Conservation (phyloP, 768 basidiomycete genomes). For the Dacryopinax spathularia region DNA sequence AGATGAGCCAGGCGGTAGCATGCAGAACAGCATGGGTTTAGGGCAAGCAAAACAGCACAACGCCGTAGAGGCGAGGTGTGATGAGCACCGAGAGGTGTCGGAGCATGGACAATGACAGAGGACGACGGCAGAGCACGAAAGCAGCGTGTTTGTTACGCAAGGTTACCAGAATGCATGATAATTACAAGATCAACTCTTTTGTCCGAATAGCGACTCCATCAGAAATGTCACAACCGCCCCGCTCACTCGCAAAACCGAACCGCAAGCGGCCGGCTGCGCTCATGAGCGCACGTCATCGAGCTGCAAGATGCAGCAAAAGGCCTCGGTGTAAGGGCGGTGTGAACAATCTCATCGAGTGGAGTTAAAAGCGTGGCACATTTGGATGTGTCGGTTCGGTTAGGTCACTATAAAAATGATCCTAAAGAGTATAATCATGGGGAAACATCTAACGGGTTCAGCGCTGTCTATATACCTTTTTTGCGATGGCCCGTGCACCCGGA, state of each 20-base stretch:
- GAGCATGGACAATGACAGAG: too few species aligned
- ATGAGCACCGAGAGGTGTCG: too few species aligned
- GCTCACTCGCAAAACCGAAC: not conserved
- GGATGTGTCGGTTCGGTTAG: constrained; percentile 2
- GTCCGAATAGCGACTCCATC: constrained; percentile 1
- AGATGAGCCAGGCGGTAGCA: too few species aligned
- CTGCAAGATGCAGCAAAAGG: not conserved
- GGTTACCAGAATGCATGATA: too few species aligned
- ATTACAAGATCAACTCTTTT: too few species aligned
- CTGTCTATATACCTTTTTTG: not conserved
- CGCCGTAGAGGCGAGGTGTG: too few species aligned
- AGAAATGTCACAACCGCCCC: constrained; percentile 2
- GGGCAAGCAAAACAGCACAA: too few species aligned
- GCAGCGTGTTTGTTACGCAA: too few species aligned
- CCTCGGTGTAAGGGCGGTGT: constrained; percentile 3
- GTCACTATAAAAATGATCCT: constrained; percentile 5
- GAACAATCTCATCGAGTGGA: constrained; percentile 1
- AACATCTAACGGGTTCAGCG: not conserved
- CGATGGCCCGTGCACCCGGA: not conserved
- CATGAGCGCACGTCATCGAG: not conserved
- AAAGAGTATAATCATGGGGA: constrained; percentile 5
- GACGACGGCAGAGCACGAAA: too few species aligned
- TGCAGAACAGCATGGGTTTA: too few species aligned
- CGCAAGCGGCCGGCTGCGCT: constrained; percentile 1
- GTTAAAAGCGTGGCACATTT: constrained; percentile 3